These are phyloP conservation scores for Blakeslea trispora DNA, from an alignment of 371 early-diverging fungal genomes.

Conservation along the genomic window DNA sequence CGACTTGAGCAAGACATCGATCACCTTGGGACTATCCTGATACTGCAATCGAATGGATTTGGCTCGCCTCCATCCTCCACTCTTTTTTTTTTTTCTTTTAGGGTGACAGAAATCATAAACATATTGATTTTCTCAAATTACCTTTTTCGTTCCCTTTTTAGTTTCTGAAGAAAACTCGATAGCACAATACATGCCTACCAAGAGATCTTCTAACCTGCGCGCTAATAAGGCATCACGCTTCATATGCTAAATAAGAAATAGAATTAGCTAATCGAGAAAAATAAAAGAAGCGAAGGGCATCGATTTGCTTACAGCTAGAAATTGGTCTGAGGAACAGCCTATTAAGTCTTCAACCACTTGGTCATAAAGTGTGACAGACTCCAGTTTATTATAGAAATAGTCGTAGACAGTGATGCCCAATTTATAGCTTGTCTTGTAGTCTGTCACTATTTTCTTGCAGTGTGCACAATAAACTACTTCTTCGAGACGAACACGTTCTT, in stretches of 20 bases:
- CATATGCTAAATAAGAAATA: no score
- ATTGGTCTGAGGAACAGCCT: not conserved
- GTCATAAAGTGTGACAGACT: not conserved
- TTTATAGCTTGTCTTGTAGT: not conserved
- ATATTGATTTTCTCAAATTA: not conserved
- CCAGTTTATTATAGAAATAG: not conserved
- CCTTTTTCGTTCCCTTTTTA: not conserved
- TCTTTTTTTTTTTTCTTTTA: no score
- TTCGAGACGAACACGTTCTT: not conserved
- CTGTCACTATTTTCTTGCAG: not conserved
- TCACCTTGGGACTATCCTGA: not conserved
- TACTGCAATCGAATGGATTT: not conserved
- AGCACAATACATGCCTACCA: not conserved
- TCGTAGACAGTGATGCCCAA: not conserved
- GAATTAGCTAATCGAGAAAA: no score
- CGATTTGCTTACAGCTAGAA: not conserved
- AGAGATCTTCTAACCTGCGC: not conserved
- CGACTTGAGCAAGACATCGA: not conserved
- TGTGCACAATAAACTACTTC: not conserved
- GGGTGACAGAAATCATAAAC: not conserved
- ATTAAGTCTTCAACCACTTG: not conserved
- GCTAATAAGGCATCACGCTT: not conserved
- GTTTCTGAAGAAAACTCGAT: not conserved
- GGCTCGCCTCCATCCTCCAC: not conserved
- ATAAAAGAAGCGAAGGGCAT: not conserved